These are phyloP conservation scores for Zymoseptoria brevis DNA, from an alignment of 2,329 filamentous ascomycete species.

Conservation along the genomic window DNA sequence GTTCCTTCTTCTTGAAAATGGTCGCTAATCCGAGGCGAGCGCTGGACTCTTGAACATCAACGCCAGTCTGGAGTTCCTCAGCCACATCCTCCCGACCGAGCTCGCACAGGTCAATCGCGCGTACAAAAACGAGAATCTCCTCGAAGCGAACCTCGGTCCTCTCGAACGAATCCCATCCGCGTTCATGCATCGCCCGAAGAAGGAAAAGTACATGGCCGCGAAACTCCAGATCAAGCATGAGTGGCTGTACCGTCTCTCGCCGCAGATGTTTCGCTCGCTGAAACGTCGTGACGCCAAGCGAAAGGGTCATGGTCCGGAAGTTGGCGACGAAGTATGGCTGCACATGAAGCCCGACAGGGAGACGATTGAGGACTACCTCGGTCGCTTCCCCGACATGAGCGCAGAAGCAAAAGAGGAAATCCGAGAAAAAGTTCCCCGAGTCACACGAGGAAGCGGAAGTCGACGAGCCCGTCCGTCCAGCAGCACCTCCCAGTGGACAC, in stretches of 20 bases:
- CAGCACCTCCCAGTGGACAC: no score
- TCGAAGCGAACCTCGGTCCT: slow-evolving; percentile 28
- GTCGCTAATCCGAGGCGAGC: slow-evolving; percentile 56
- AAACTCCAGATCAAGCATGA: slow-evolving; percentile 53
- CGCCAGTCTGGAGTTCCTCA: slow-evolving; percentile 55
- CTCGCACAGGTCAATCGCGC: slow-evolving; percentile 43
- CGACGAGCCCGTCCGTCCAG: not conserved
- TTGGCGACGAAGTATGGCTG: slow-evolving; percentile 47
- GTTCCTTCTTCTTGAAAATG: slow-evolving; percentile 53
- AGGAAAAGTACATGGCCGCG: slow-evolving; percentile 50
- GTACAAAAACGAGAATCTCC: slow-evolving; percentile 46
- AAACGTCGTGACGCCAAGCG: slow-evolving; percentile 30
- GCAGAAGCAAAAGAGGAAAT: not conserved
- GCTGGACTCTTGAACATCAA: slow-evolving; percentile 55
- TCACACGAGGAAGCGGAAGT: not conserved
- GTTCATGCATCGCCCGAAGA: slow-evolving; percentile 42
- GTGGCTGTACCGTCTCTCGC: slow-evolving; percentile 43
- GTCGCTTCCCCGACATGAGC: not conserved
- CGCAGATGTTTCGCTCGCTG: slow-evolving; percentile 36
- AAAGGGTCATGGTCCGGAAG: slow-evolving; percentile 30
- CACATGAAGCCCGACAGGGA: slow-evolving; percentile 36
- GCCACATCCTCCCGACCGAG: slow-evolving; percentile 42
- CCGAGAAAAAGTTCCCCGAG: not conserved
- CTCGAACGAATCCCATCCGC: slow-evolving; percentile 44
- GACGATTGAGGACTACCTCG: slow-evolving; percentile 14